Evolutionary conservation across 257 asterid species (phyloP).

Genomic region (Solanum ossicruentum): DNA sequence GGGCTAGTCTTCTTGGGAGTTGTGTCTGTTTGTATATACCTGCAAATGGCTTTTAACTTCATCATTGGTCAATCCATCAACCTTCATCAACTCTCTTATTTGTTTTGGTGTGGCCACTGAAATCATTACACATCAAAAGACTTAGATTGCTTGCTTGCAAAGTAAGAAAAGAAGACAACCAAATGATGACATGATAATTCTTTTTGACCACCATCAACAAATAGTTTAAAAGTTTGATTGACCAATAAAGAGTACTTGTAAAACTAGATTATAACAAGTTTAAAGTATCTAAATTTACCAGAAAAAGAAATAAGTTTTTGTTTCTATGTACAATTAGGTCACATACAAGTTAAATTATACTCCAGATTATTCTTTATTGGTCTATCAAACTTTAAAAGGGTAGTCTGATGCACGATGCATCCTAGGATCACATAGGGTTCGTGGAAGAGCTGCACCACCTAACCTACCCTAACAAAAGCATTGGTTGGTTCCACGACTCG

Average conservation of each 20-base stretch:
- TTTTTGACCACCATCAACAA: background rate
- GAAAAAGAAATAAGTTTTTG: background rate
- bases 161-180: background rate
- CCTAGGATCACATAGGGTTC: background rate
- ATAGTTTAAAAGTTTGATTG: background rate
- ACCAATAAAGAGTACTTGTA: background rate
- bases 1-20: background rate
- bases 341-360: background rate
- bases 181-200: background rate
- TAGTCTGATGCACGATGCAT: background rate
- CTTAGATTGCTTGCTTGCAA: background rate
- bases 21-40: constrained; percentile 14
- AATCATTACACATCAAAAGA: constrained; percentile 9
- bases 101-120: constrained; percentile 98
- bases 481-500: background rate
- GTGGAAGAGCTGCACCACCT: background rate
- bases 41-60: constrained; percentile 98
- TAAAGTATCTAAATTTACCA: background rate
- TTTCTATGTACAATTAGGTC: background rate
- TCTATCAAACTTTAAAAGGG: background rate
- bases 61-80: constrained; percentile 95
- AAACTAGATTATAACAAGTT: background rate
- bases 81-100: constrained; percentile 93
- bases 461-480: background rate
- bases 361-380: background rate